Percentiles rank a stretch among this genome's conserved stretches.
Evolutionary conservation across 306 rosid species (phyloP).

Genomic region (Fragaria nilgerrensis): DNA sequence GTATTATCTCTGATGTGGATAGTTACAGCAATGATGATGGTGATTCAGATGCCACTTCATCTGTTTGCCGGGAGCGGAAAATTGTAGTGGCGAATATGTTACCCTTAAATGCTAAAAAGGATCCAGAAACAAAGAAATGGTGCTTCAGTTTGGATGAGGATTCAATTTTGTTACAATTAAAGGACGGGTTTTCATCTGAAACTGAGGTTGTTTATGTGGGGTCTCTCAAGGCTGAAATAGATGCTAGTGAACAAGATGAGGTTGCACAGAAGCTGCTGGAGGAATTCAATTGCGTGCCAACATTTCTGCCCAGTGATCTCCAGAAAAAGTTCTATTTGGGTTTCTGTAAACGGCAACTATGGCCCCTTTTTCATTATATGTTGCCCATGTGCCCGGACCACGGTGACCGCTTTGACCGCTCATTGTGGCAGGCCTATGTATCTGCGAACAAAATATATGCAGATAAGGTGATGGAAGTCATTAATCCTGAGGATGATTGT

Average conservation of each 20-base stretch:
- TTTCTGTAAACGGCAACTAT: slow-evolving; percentile 70
- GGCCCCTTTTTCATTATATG: slow-evolving; percentile 95
- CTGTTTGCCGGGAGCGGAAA: slow-evolving; percentile 60
- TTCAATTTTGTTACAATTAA: slow-evolving; percentile 62
- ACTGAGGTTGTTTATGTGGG: slow-evolving; percentile 78
- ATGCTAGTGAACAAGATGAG: slow-evolving; percentile 64
- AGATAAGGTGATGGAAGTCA: slow-evolving; percentile 82
- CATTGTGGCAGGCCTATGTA: slow-evolving; percentile 81
- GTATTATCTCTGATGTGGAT: slow-evolving; percentile 67
- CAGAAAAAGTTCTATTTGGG: slow-evolving; percentile 66
- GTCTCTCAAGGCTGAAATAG: slow-evolving; percentile 71
- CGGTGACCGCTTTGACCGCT: slow-evolving; percentile 75
- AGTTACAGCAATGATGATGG: slow-evolving; percentile 43
- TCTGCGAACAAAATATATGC: slow-evolving; percentile 84
- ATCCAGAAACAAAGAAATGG: slow-evolving; percentile 59
- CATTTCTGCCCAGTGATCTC: slow-evolving; percentile 72
- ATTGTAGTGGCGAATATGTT: slow-evolving; percentile 81
- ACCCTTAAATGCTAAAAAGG: slow-evolving; percentile 72
- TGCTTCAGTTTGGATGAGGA: slow-evolving; percentile 74
- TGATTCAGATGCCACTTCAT: slow-evolving; percentile 64
- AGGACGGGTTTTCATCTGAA: slow-evolving; percentile 70
- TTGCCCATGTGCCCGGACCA: slow-evolving; percentile 77
- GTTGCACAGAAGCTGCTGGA: slow-evolving; percentile 71
- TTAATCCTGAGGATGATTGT: slow-evolving; percentile 75
- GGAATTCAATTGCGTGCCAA: slow-evolving; percentile 71